Percentiles rank a stretch among this genome's conserved stretches.
These are phyloP conservation scores for Clarireedia monteithiana DNA, from an alignment of 2,329 filamentous ascomycete species.

Conservation along the genomic window DNA sequence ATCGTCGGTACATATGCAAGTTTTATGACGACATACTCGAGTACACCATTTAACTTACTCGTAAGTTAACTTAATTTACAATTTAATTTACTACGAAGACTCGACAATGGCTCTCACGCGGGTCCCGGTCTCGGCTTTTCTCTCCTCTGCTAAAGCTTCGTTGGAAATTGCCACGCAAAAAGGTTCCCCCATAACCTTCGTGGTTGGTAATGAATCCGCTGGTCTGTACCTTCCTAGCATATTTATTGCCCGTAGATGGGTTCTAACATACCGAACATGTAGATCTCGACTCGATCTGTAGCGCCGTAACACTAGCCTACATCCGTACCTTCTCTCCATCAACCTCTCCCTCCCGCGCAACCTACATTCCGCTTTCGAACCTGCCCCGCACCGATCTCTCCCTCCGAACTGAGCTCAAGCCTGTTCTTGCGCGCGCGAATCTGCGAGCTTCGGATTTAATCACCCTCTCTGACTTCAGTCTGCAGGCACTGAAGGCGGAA, in stretches of 20 bases:
- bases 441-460: constrained; percentile 55
- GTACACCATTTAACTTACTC: too few species aligned
- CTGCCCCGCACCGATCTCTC: constrained; percentile 59
- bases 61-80: background rate
- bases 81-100: background rate
- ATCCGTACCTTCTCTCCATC: constrained; percentile 51
- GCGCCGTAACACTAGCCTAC: constrained; percentile 66
- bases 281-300: constrained; percentile 79
- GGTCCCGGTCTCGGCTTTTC: constrained; percentile 41
- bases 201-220: constrained; percentile 61
- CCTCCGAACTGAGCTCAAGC: constrained; percentile 65
- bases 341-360: constrained; percentile 29
- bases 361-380: constrained; percentile 66
- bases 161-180: constrained; percentile 38
- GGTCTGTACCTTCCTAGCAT: constrained; percentile 33
- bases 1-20: too few species aligned
- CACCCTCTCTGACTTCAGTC: constrained; percentile 52
- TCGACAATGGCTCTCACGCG: constrained; percentile 24
- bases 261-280: background rate
- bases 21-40: too few species aligned
- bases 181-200: constrained; percentile 46
- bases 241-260: too few species aligned
- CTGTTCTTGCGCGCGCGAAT: constrained; percentile 54
- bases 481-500: constrained; percentile 35
- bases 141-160: constrained; percentile 41